phyloP scores from a whole-genome alignment of 2,329 filamentous ascomycete species.

The Fusarium humuli region DNA sequence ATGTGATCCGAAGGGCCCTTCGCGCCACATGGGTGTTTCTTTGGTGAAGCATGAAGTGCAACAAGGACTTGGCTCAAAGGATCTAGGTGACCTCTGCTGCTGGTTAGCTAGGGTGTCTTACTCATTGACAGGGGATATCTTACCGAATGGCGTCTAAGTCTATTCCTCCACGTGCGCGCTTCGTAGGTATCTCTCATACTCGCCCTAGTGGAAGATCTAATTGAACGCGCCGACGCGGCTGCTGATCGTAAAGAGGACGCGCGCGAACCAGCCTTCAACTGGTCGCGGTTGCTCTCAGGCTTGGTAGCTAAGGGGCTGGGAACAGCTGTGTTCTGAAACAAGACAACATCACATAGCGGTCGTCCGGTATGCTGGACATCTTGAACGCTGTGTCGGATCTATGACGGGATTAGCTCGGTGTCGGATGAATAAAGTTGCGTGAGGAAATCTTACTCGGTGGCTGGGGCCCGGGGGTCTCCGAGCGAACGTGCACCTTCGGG shows the following conservation, averaged over 20 bases:
- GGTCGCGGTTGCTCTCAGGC: neutral
- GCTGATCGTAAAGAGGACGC: conserved; percentile 4
- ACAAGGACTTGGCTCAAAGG: neutral
- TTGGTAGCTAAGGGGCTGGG: conserved; percentile 1
- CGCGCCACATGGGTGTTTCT: conserved; percentile 22
- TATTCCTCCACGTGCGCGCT: conserved; percentile 27
- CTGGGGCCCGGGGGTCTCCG: neutral
- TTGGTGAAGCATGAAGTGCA: conserved; percentile 27
- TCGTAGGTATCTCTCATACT: conserved; percentile 18
- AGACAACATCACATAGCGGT: conserved; percentile 12
- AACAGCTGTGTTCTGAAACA: conserved; percentile 19
- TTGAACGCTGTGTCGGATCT: conserved; percentile 14
- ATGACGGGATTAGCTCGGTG: neutral
- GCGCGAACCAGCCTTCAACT: conserved; percentile 1
- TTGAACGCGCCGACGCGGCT: conserved; percentile 1
- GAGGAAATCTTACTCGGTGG: conserved; percentile 5
- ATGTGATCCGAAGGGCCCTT: conserved; percentile 24
- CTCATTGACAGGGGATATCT: neutral
- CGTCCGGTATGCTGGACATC: conserved; percentile 5
- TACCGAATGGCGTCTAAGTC: conserved; percentile 19
- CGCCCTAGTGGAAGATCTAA: conserved; percentile 1
- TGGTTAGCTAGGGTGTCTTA: neutral
- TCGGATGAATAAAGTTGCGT: conserved; percentile 14
- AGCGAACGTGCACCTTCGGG: conserved; percentile 14
- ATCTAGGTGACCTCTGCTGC: conserved; percentile 5